Percentiles rank a stretch among this genome's conserved stretches.
Conservation (phyloP, 768 basidiomycete genomes). For the Tricholoma hemisulphureum region DNA sequence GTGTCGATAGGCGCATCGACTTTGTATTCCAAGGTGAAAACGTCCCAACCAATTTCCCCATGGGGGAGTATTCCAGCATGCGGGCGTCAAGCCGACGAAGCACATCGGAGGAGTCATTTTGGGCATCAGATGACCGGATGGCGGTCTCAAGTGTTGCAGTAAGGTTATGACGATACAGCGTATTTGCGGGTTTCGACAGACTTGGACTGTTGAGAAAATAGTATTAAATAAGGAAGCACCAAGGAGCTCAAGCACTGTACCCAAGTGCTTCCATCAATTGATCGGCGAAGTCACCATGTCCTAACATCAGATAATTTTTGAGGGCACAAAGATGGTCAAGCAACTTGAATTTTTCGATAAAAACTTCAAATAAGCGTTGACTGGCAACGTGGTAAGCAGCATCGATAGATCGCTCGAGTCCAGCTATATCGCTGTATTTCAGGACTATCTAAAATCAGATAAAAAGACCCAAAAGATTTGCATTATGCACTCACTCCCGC, state of each 20-base stretch:
- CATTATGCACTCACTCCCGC: conserved; percentile 63
- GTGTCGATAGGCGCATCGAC: conserved; percentile 96
- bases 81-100: conserved; percentile 92
- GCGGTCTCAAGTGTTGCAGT: conserved; percentile 95
- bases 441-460: conserved; percentile 50
- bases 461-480: conserved; percentile 1
- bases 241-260: conserved; percentile 41
- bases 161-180: conserved; percentile 93
- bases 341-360: conserved; percentile 92
- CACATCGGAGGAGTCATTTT: conserved; percentile 80
- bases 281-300: conserved; percentile 95
- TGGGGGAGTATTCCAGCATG: conserved; percentile 95
- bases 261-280: conserved; percentile 90
- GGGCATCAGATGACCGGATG: conserved; percentile 89
- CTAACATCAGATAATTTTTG: conserved; percentile 88
- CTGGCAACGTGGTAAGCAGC: conserved; percentile 91
- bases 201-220: conserved; percentile 57
- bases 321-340: conserved; percentile 87
- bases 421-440: conserved; percentile 93
- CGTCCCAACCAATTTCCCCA: conserved; percentile 99
- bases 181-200: conserved; percentile 84
- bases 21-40: conserved; percentile 97
- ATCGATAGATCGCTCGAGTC: conserved; percentile 93
- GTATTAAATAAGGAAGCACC: conserved; percentile 7
- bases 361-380: conserved; percentile 91